phyloP scores from a whole-genome alignment of 176 grass and related monocot species.

The Carex kokanica region DNA sequence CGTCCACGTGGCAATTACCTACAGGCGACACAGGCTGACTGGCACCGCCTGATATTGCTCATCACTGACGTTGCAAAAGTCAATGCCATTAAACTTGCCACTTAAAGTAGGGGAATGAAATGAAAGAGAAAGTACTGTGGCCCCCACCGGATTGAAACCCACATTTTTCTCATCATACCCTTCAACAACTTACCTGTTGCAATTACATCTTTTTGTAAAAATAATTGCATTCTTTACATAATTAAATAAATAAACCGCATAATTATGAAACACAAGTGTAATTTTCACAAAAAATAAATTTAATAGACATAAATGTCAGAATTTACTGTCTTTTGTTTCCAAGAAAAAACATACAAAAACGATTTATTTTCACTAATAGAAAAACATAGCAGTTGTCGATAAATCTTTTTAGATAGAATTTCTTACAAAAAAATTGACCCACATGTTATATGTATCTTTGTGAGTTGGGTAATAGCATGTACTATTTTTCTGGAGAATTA shows the following conservation, averaged over 20 bases:
- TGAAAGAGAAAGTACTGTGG: background rate
- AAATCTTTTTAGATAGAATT: background rate
- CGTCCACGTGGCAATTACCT: background rate
- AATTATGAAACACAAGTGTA: too few relatives aligned
- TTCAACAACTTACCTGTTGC: background rate
- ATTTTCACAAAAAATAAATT: too few relatives aligned
- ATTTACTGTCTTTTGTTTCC: too few relatives aligned
- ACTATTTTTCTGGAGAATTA: too few relatives aligned
- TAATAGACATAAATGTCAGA: too few relatives aligned
- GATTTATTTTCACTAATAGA: too few relatives aligned
- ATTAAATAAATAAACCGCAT: too few relatives aligned
- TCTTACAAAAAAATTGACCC: background rate
- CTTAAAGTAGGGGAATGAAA: slow-evolving; percentile 8
- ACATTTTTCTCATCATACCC: background rate
- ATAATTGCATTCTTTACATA: background rate
- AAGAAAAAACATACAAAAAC: too few relatives aligned
- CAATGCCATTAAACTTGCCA: slow-evolving; percentile 24
- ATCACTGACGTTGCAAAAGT: slow-evolving; percentile 21
- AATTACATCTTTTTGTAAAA: background rate
- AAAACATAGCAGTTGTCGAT: too few relatives aligned
- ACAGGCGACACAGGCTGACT: background rate
- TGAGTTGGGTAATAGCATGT: too few relatives aligned
- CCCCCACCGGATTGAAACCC: background rate
- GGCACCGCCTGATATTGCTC: background rate
- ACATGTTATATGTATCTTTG: background rate